A percentile compares a stretch with the other conserved stretches of the same genome.
These are phyloP conservation scores for Lophiotrema nucula DNA, from an alignment of 495 filamentous ascomycete species.

Conservation along the genomic window DNA sequence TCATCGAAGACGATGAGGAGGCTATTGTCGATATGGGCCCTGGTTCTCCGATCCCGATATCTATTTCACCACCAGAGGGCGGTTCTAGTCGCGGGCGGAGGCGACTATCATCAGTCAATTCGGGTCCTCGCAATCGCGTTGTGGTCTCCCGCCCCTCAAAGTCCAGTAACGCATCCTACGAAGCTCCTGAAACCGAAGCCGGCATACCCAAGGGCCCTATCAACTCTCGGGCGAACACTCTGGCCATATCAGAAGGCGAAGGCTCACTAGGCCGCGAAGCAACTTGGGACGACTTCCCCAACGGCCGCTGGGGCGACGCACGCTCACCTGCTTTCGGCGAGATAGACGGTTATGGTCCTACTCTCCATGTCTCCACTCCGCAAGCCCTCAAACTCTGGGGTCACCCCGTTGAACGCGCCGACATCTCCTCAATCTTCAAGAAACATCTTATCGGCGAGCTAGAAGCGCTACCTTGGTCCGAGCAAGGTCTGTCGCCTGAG, in stretches of 20 bases:
- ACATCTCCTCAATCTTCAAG: constrained; percentile 77
- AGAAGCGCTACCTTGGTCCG: constrained; percentile 84
- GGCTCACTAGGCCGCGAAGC: constrained; percentile 90
- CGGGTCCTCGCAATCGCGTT: constrained; percentile 76
- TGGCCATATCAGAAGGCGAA: constrained; percentile 89
- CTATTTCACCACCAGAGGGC: constrained; percentile 32
- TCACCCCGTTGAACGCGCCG: constrained; percentile 61
- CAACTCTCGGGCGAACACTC: constrained; percentile 71
- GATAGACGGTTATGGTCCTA: constrained; percentile 93
- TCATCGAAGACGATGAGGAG: constrained; percentile 41
- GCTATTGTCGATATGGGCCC: constrained; percentile 52
- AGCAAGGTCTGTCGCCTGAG: constrained; percentile 83
- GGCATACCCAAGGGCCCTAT: constrained; percentile 58
- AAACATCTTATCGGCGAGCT: constrained; percentile 74
- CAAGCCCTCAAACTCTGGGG: constrained; percentile 84
- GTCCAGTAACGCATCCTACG: constrained; percentile 56
- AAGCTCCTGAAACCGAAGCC: constrained; percentile 65
- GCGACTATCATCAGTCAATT: constrained; percentile 49
- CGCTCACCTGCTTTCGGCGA: constrained; percentile 80
- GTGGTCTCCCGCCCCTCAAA: constrained; percentile 61
- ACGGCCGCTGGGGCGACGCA: constrained; percentile 94
- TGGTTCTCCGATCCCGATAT: constrained; percentile 17
- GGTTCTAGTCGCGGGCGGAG: constrained; percentile 23
- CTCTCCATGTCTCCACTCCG: constrained; percentile 73
- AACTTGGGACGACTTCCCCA: constrained; percentile 98